A percentile compares a stretch with the other conserved stretches of the same genome.
phyloP scores from a whole-genome alignment of 192 early-diverging fungal species.

The Podochytrium sp. region DNA sequence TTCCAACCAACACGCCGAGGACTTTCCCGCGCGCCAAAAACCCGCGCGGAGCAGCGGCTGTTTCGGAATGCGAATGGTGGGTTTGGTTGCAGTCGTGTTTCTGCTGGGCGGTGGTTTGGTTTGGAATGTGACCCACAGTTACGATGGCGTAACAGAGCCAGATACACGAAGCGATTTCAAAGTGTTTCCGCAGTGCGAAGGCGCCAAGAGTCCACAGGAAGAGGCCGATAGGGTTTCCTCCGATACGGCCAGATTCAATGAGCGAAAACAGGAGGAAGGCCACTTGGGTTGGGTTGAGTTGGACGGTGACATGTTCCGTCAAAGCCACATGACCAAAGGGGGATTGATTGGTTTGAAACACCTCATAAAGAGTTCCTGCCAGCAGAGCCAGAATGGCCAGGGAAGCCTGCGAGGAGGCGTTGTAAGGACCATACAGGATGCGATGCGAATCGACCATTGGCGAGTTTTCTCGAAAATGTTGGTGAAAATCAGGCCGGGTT shows the following conservation, averaged over 20 bases:
- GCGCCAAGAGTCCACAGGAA: background rate
- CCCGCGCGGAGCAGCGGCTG: background rate
- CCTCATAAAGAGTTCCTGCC: background rate
- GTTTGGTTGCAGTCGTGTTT: background rate
- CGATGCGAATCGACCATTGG: background rate
- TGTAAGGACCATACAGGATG: background rate
- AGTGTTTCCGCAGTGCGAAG: background rate
- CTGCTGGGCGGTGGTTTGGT: background rate
- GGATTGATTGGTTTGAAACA: background rate
- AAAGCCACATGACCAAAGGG: background rate
- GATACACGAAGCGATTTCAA: background rate
- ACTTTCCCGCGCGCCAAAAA: background rate
- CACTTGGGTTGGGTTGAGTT: background rate
- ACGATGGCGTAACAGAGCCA: background rate
- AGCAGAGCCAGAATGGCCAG: background rate
- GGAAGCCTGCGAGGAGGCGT: background rate
- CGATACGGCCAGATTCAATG: background rate
- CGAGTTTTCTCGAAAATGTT: background rate
- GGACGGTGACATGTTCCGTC: background rate
- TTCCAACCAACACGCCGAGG: background rate
- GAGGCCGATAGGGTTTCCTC: background rate
- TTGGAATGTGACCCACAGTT: no score
- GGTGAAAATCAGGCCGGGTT: conserved; percentile 1
- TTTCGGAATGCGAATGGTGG: background rate
- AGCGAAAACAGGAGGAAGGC: background rate